Percentiles rank a stretch among this genome's conserved stretches.
Evolutionary conservation across 257 asterid species (phyloP).

Genomic region (Solanum pimpinellifolium): DNA sequence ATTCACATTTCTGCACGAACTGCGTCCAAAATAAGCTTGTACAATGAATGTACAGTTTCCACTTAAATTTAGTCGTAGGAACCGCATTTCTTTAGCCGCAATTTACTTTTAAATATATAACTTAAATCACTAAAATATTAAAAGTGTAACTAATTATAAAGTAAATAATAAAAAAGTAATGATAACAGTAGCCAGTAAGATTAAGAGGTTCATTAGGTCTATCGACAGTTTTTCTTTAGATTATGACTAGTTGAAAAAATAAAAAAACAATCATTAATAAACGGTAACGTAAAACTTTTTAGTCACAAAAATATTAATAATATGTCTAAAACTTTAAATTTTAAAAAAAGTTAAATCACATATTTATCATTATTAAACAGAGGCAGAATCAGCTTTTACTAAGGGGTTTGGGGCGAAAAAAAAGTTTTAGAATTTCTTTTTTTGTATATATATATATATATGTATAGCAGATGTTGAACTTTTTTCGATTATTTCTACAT

Average conservation of each 20-base stretch:
- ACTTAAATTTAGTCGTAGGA: neutral
- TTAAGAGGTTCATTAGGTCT: neutral
- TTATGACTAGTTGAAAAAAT: neutral
- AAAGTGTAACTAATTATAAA: neutral
- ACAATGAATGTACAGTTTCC: neutral
- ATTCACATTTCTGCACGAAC: neutral
- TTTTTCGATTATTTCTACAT: no score
- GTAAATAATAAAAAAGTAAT: neutral
- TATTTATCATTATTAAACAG: neutral
- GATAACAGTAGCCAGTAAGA: neutral
- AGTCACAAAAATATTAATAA: neutral
- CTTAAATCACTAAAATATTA: neutral
- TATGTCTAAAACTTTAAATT: neutral
- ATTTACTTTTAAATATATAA: neutral
- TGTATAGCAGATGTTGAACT: no score
- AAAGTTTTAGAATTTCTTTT: no score
- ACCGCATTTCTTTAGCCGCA: neutral
- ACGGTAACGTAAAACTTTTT: neutral
- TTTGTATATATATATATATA: no score
- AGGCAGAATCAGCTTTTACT: no score
- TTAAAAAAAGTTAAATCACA: neutral
- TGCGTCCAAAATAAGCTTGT: neutral
- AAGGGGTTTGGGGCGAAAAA: no score
- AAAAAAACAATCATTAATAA: neutral
- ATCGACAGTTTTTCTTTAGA: neutral